Percentiles rank a stretch among this genome's conserved stretches.
These are phyloP conservation scores for Echinosophora koreensis DNA, from an alignment of 306 rosid genomes.

Conservation along the genomic window DNA sequence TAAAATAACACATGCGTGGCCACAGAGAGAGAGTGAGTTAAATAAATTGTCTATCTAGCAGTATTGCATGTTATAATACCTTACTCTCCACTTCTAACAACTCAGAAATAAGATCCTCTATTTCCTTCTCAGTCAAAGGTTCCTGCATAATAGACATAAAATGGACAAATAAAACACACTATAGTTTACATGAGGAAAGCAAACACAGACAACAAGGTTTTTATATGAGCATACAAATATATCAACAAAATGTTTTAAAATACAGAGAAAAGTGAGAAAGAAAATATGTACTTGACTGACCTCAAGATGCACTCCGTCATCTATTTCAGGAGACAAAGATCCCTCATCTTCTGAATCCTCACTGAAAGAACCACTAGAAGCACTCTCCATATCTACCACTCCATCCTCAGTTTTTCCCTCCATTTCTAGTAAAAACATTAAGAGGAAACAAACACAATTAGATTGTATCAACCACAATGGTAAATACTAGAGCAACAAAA, in stretches of 20 bases:
- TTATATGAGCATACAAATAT: not conserved
- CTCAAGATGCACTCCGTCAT: constrained; percentile 61
- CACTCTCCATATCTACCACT: constrained; percentile 65
- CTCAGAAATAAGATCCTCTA: constrained; percentile 81
- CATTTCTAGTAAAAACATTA: constrained; percentile 56
- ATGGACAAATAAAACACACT: not conserved
- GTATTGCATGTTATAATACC: constrained; percentile 60
- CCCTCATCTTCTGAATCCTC: constrained; percentile 76
- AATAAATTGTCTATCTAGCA: constrained; percentile 10
- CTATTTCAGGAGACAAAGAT: constrained; percentile 68
- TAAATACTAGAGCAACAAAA: constrained; percentile 4
- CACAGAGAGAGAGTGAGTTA: not conserved
- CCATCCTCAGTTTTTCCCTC: constrained; percentile 68
- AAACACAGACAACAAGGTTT: constrained; percentile 9
- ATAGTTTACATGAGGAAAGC: constrained; percentile 27
- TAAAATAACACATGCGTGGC: not conserved
- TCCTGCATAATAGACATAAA: constrained; percentile 67
- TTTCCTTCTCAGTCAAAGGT: constrained; percentile 80
- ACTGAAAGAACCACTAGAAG: constrained; percentile 68
- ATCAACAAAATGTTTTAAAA: constrained; percentile 4
- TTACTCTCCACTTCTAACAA: constrained; percentile 94
- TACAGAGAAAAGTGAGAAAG: not conserved
- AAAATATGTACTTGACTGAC: constrained; percentile 51
- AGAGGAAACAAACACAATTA: constrained; percentile 26
- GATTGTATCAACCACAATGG: constrained; percentile 1